Percentiles rank a stretch among this genome's conserved stretches.
Conservation (phyloP, 2,329 filamentous ascomycete genomes). For the Davidsoniella eucalypti region DNA sequence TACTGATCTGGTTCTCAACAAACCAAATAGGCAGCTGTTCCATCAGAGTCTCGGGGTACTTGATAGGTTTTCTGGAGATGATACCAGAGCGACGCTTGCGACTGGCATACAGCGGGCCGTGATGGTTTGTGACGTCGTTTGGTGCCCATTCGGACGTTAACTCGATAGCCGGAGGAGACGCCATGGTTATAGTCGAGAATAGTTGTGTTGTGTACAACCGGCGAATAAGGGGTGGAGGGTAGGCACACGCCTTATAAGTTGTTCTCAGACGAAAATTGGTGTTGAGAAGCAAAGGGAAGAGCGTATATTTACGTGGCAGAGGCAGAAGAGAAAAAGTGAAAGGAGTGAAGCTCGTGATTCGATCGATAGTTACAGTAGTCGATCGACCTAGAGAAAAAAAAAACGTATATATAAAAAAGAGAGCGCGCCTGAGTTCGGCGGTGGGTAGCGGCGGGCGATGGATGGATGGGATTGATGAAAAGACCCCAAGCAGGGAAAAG, state of each 20-base stretch:
- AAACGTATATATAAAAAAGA: not conserved
- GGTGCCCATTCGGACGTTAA: slow-evolving; percentile 13
- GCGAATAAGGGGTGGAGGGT: too few relatives aligned
- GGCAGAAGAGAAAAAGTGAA: too few relatives aligned
- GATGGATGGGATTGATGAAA: not conserved
- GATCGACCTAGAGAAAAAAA: not conserved
- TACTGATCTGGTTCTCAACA: slow-evolving; percentile 68
- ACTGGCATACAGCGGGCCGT: slow-evolving; percentile 12
- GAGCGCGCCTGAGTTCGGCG: not conserved
- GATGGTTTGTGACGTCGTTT: slow-evolving; percentile 12
- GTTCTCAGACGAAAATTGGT: too few relatives aligned
- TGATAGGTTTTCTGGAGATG: slow-evolving; percentile 11
- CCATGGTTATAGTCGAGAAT: slow-evolving; percentile 1
- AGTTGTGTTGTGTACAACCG: not conserved
- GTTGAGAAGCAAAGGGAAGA: not conserved
- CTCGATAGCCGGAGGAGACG: slow-evolving; percentile 7
- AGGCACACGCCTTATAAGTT: too few relatives aligned
- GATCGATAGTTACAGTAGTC: too few relatives aligned
- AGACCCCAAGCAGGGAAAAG: slow-evolving; percentile 3
- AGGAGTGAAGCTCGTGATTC: too few relatives aligned
- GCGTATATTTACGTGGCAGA: not conserved
- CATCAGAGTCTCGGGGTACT: slow-evolving; percentile 14
- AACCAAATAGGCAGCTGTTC: slow-evolving; percentile 51
- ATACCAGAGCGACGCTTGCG: slow-evolving; percentile 12
- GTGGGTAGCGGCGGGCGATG: not conserved